These are phyloP conservation scores for Hymenoscyphus albidus DNA, from an alignment of 2,329 filamentous ascomycete genomes.

Conservation along the genomic window DNA sequence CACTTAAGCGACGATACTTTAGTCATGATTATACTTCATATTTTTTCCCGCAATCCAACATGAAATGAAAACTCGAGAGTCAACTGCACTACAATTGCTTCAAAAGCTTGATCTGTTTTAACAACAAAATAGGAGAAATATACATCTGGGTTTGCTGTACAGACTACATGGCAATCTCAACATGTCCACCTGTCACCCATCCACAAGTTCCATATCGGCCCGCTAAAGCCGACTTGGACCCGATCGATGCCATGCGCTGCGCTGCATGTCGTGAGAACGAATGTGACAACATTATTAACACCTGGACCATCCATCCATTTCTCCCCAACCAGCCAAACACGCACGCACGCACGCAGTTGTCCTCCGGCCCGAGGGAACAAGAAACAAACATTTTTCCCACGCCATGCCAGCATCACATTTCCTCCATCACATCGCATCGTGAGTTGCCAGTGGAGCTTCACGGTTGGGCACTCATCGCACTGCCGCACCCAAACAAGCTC, in stretches of 20 bases:
- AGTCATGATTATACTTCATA: neutral
- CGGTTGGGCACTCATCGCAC: too few relatives aligned
- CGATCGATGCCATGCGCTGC: neutral
- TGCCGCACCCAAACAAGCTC: too few relatives aligned
- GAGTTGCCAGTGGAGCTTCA: too few relatives aligned
- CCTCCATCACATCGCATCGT: too few relatives aligned
- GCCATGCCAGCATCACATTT: neutral
- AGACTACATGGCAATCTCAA: neutral
- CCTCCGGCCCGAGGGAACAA: neutral
- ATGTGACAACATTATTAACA: neutral
- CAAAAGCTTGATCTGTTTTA: too few relatives aligned
- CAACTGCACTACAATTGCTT: too few relatives aligned
- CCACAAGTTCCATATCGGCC: neutral
- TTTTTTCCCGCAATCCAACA: neutral
- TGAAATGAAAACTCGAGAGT: too few relatives aligned
- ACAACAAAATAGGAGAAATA: neutral
- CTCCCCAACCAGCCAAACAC: neutral
- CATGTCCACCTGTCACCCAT: neutral
- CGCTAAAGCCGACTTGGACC: neutral
- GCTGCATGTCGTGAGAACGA: neutral
- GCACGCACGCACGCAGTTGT: neutral
- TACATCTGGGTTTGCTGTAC: neutral
- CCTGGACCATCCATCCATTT: neutral
- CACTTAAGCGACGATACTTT: neutral
- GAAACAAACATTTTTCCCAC: neutral